Conservation (phyloP, 2,329 filamentous ascomycete species). For the Pestalotiopsis sp. region DNA sequence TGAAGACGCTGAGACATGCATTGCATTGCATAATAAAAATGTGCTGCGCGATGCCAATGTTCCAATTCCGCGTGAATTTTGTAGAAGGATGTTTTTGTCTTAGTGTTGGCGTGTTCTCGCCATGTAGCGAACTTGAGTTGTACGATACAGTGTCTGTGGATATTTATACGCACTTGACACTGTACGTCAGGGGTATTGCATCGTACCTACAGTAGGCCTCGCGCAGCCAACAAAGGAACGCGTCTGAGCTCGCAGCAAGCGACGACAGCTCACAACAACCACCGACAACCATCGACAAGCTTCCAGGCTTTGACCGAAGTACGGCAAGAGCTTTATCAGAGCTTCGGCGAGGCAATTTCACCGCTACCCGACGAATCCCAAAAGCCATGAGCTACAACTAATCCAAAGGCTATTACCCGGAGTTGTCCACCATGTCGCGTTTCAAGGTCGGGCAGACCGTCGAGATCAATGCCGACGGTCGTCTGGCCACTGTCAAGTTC, state of each 20-base stretch:
- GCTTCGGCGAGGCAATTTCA: background rate
- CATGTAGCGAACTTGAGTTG: background rate
- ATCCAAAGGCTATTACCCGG: slow-evolving; percentile 9
- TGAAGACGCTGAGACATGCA: too few species aligned
- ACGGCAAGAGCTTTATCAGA: background rate
- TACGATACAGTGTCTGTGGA: background rate
- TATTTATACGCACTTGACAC: background rate
- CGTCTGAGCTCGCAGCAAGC: background rate
- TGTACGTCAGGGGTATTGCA: background rate
- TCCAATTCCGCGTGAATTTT: too few species aligned
- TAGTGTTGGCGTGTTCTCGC: too few species aligned
- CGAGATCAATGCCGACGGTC: slow-evolving; percentile 72
- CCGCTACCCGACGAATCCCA: background rate
- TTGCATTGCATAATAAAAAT: too few species aligned
- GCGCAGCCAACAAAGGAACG: slow-evolving; percentile 10
- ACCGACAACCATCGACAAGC: slow-evolving; percentile 2
- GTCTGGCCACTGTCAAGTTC: slow-evolving; percentile 77
- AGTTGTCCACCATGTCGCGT: slow-evolving; percentile 46
- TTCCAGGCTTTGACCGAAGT: background rate
- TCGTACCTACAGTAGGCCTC: background rate
- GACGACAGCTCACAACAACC: slow-evolving; percentile 5
- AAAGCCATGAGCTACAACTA: slow-evolving; percentile 22
- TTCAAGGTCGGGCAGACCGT: slow-evolving; percentile 72
- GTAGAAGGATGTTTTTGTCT: too few species aligned
- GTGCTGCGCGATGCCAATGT: too few species aligned